These are phyloP conservation scores for Talaromyces albobiverticillius DNA, from an alignment of 2,329 filamentous ascomycete genomes.

Conservation along the genomic window DNA sequence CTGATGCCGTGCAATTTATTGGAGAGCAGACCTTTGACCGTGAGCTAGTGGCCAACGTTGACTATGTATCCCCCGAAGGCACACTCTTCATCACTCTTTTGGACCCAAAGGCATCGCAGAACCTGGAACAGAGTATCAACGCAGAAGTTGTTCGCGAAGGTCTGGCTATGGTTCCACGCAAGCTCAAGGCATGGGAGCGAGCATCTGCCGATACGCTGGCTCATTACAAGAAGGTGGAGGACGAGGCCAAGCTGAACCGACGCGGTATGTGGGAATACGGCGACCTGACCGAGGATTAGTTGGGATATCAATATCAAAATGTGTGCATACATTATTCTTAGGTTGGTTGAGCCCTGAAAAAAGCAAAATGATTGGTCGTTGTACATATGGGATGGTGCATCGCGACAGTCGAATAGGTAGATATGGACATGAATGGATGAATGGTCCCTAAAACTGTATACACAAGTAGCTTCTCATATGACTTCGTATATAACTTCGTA, in stretches of 20 bases:
- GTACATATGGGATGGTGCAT: no score
- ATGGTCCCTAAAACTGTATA: no score
- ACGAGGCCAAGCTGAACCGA: slow-evolving; percentile 73
- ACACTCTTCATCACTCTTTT: slow-evolving; percentile 84
- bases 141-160: slow-evolving; percentile 80
- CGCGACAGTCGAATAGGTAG: no score
- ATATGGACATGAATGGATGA: no score
- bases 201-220: slow-evolving; percentile 69
- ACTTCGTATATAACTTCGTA: no score
- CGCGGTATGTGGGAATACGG: slow-evolving; percentile 98
- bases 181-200: slow-evolving; percentile 88
- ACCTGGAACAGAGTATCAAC: slow-evolving; percentile 77
- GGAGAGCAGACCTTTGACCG: slow-evolving; percentile 70
- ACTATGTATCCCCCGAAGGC: slow-evolving; percentile 78
- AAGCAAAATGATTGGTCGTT: no score
- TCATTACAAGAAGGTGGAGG: slow-evolving; percentile 69
- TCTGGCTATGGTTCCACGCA: slow-evolving; percentile 84
- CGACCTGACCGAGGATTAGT: slow-evolving; percentile 83
- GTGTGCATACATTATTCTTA: no score
- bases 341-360: no score
- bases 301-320: no score
- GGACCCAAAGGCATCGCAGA: slow-evolving; percentile 64
- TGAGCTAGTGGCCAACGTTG: slow-evolving; percentile 84
- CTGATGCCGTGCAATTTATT: slow-evolving; percentile 74
- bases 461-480: no score